Conservation (phyloP, 2,329 filamentous ascomycete genomes). For the Colletotrichum filicis region DNA sequence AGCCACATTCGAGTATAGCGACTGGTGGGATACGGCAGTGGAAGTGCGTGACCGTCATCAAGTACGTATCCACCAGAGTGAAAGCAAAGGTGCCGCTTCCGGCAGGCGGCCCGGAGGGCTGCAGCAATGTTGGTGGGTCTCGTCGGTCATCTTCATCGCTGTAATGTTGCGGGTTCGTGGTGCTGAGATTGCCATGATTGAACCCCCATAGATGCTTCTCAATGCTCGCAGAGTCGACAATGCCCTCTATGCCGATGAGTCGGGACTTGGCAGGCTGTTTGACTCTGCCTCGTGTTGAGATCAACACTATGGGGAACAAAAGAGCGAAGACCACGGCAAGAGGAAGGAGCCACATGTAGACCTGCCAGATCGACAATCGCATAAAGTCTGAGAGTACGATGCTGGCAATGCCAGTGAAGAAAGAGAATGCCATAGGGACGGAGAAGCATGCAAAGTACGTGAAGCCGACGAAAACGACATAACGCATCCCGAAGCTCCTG, state of each 20-base stretch:
- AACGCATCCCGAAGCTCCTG: not conserved
- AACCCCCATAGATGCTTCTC: not conserved
- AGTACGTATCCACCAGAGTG: constrained; percentile 49
- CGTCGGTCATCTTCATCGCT: not conserved
- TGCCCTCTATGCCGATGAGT: not conserved
- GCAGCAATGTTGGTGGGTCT: not conserved
- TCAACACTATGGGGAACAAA: not conserved
- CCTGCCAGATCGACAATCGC: too few relatives aligned
- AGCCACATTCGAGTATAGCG: constrained; percentile 54
- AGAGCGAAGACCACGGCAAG: not conserved
- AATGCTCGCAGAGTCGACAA: not conserved
- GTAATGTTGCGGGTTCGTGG: not conserved
- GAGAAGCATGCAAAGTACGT: not conserved
- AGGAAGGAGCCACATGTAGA: not conserved
- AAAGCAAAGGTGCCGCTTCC: constrained; percentile 40
- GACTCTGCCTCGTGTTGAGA: not conserved
- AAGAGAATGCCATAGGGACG: not conserved
- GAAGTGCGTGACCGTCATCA: constrained; percentile 48
- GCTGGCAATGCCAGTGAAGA: not conserved
- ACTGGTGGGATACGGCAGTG: constrained; percentile 47
- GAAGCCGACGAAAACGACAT: not conserved
- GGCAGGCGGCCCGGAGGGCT: not conserved
- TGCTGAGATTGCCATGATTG: not conserved
- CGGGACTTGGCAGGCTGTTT: not conserved
- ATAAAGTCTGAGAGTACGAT: not conserved